Evolutionary conservation across 805 yeast species (phyloP).

Genomic region (Starmerella khaoyaiensis): DNA sequence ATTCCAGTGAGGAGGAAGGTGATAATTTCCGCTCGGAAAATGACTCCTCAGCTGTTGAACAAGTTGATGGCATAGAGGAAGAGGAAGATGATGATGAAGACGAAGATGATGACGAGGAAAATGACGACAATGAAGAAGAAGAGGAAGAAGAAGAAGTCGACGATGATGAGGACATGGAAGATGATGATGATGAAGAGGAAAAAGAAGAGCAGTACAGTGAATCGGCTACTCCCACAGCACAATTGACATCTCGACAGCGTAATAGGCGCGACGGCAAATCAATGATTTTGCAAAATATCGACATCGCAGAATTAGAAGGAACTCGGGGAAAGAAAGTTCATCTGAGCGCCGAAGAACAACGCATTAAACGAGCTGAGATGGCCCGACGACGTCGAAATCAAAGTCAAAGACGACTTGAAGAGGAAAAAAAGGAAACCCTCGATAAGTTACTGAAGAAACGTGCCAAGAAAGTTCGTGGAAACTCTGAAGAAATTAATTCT

Average conservation of each 20-base stretch:
- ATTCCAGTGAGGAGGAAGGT: constrained; percentile 16
- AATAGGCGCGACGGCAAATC: constrained; percentile 22
- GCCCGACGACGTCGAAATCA: constrained; percentile 81
- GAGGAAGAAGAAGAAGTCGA: constrained; percentile 4
- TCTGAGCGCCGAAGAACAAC: constrained; percentile 73
- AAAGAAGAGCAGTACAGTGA: constrained; percentile 13
- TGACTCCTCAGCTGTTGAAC: constrained; percentile 3
- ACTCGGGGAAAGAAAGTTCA: constrained; percentile 36
- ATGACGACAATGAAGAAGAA: constrained; percentile 1
- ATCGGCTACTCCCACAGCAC: constrained; percentile 9
- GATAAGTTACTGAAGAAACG: constrained; percentile 75
- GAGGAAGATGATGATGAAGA: constrained; percentile 1
- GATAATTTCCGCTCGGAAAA: background rate
- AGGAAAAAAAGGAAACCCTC: constrained; percentile 83
- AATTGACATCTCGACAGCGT: constrained; percentile 33
- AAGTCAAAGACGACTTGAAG: constrained; percentile 70
- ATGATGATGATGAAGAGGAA: constrained; percentile 18
- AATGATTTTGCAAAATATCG: constrained; percentile 17
- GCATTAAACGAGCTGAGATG: constrained; percentile 68
- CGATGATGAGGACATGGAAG: constrained; percentile 10
- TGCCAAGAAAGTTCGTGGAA: constrained; percentile 34
- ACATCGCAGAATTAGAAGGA: constrained; percentile 26
- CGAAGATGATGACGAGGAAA: constrained; percentile 5
- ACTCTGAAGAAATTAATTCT: constrained; percentile 10
- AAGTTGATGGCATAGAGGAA: constrained; percentile 3